Base-by-base conservation (phyloP, 1,139 yeast species). In the Diutina rugosa region DNA sequence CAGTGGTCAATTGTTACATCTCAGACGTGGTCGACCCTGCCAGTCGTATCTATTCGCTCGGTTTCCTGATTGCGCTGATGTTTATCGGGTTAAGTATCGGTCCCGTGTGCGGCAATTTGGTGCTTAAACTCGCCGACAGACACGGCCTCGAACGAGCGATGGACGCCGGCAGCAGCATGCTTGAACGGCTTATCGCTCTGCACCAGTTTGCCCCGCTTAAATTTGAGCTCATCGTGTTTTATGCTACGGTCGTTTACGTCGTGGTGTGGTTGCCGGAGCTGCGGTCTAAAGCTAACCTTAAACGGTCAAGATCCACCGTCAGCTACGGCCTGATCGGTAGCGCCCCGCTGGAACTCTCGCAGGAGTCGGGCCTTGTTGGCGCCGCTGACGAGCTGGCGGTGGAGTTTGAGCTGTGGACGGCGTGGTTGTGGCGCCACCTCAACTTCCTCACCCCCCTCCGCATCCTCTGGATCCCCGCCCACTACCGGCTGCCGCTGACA, bases 31-130 rank as follows among this genome's bases (percentile, higher is more conserved):
- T 80, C 14, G 82, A 79, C 16, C 77, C 85, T 0, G 72, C 71
- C 44, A 71, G 77, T 56, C 69, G 93, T 58, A 78, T 81, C 18
- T 77, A 78, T 56, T 71, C 77, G 1, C 70, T 87, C 59, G 89
- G 90, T 0, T 67, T 79, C 46, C 69, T 79, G 38, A 73, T 78
- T 57, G 89, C 90, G 0, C 69, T 80, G 29, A 64, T 85, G 58
- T 85, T 78, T 63, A 71, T 77, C 5, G 91, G 91, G 0, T 65
- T 83, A 60, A 84, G 86, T 1, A 32, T 78, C 16, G 93, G 93
- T 1, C 95, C 95, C 0, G 58, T 82, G 45, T 57, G 77, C 1
- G 87, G 88, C 0, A 81, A 84, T 56, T 57, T 72, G 7, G 56
- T 59, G 59, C 70, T 57, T 8, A 30, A 18, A 26, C 12, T 56